Evolutionary conservation across 805 yeast species (phyloP).

Genomic region (Suhomyces kilbournensis): DNA sequence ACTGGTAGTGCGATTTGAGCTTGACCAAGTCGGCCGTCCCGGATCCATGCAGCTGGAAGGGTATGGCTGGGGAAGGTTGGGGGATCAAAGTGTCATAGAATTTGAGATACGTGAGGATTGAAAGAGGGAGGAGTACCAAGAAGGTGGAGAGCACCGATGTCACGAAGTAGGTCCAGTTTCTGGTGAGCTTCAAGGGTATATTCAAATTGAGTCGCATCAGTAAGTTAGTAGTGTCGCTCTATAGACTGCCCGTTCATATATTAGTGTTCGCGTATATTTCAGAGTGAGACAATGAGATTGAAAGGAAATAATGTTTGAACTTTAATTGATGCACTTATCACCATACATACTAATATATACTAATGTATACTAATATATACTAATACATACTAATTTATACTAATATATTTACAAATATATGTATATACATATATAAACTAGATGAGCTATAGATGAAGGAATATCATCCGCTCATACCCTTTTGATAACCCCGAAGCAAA

Average conservation of each 20-base stretch:
- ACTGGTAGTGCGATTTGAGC: neutral
- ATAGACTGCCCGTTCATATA: too few relatives aligned
- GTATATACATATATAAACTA: too few relatives aligned
- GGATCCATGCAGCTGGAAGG: conserved; percentile 10
- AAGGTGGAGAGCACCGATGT: conserved; percentile 18
- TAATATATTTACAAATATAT: too few relatives aligned
- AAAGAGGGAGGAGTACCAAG: conserved; percentile 31
- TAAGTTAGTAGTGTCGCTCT: neutral
- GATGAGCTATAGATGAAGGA: too few relatives aligned
- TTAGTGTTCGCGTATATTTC: neutral
- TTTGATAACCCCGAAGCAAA: too few relatives aligned
- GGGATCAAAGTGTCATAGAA: conserved; percentile 38
- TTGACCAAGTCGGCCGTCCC: neutral
- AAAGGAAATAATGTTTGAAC: neutral
- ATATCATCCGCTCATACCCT: too few relatives aligned
- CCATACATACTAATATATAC: too few relatives aligned
- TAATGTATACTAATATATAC: too few relatives aligned
- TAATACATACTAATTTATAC: too few relatives aligned
- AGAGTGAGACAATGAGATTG: neutral
- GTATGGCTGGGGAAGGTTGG: conserved; percentile 12
- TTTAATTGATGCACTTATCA: too few relatives aligned
- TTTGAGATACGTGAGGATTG: conserved; percentile 32
- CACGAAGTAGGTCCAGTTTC: conserved; percentile 23
- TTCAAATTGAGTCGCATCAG: neutral
- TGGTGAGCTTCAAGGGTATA: conserved; percentile 19